Percentiles rank a stretch among this genome's conserved stretches.
phyloP scores from a whole-genome alignment of 805 yeast species.

The Osmozyma mogii region DNA sequence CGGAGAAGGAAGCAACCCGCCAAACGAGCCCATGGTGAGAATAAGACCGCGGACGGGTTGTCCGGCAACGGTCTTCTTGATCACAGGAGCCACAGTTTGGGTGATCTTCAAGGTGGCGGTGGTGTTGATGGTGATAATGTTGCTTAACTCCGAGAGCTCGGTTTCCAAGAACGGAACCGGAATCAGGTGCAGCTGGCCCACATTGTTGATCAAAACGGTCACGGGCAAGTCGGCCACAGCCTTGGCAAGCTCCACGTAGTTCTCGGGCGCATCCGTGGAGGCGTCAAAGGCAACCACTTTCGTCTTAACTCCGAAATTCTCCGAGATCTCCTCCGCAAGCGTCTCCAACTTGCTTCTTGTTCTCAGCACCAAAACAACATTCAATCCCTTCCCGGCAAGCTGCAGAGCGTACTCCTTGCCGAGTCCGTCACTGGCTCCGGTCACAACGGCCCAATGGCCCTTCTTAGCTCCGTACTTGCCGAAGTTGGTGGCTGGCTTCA shows the following conservation, averaged over 20 bases:
- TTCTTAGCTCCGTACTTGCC: slow-evolving; percentile 65
- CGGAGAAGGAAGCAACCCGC: slow-evolving; percentile 91
- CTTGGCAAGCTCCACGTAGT: slow-evolving; percentile 45
- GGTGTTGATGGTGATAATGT: slow-evolving; percentile 80
- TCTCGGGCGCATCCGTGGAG: slow-evolving; percentile 48
- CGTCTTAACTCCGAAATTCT: slow-evolving; percentile 53
- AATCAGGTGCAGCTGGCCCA: slow-evolving; percentile 89
- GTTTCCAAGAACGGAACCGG: slow-evolving; percentile 93
- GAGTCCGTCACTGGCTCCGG: slow-evolving; percentile 97
- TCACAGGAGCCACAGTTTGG: slow-evolving; percentile 66
- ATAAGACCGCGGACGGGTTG: slow-evolving; percentile 59
- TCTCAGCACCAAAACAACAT: slow-evolving; percentile 76
- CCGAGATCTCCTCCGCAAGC: slow-evolving; percentile 54
- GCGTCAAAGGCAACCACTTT: slow-evolving; percentile 73
- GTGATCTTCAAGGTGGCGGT: slow-evolving; percentile 79
- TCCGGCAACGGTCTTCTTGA: slow-evolving; percentile 43
- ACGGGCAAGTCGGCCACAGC: slow-evolving; percentile 49
- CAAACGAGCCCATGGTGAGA: slow-evolving; percentile 94
- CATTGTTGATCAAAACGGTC: slow-evolving; percentile 80
- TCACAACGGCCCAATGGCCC: slow-evolving; percentile 87
- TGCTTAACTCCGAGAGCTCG: slow-evolving; percentile 59
- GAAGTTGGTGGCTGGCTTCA: slow-evolving; percentile 55
- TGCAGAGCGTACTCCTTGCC: slow-evolving; percentile 89
- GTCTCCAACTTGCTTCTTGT: slow-evolving; percentile 68
- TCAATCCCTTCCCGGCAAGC: slow-evolving; percentile 79